phyloP scores from a whole-genome alignment of 2,329 filamentous ascomycete species.

The Taxawa tesnikishii region DNA sequence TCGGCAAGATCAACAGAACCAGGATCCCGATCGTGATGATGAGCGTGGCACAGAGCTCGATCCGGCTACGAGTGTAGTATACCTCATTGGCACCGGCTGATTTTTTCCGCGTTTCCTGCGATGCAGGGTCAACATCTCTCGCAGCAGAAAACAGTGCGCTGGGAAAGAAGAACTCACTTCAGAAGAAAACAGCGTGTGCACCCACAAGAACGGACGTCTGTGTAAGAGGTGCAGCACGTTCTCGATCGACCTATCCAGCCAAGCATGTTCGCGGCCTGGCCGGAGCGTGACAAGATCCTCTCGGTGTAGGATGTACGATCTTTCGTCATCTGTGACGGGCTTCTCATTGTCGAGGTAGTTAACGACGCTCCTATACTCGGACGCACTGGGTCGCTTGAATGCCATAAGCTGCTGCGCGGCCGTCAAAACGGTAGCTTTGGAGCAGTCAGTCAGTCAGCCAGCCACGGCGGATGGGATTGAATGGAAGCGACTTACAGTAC shows the following conservation, averaged over 20 bases:
- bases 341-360: conserved; percentile 15
- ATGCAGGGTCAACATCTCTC: too few relatives aligned
- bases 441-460: neutral
- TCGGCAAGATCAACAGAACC: conserved; percentile 15
- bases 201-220: too few relatives aligned
- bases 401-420: conserved; percentile 14
- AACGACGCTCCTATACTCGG: conserved; percentile 21
- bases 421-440: conserved; percentile 9
- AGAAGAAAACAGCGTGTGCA: too few relatives aligned
- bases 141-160: too few relatives aligned
- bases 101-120: conserved; percentile 9
- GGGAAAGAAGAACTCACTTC: too few relatives aligned
- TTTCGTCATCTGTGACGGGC: conserved; percentile 13
- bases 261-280: conserved; percentile 25
- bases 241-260: conserved; percentile 21
- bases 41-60: conserved; percentile 12
- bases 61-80: conserved; percentile 14
- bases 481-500: conserved; percentile 5
- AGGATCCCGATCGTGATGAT: conserved; percentile 16
- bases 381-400: conserved; percentile 16
- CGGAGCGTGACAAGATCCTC: conserved; percentile 29
- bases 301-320: conserved; percentile 21
- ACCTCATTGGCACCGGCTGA: conserved; percentile 7
- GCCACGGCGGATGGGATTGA: too few relatives aligned
- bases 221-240: neutral